Evolutionary conservation across 805 yeast species (phyloP), one percentile per base, ranked within the genome.

Genomic region (Saturnispora ahearnii): DNA sequence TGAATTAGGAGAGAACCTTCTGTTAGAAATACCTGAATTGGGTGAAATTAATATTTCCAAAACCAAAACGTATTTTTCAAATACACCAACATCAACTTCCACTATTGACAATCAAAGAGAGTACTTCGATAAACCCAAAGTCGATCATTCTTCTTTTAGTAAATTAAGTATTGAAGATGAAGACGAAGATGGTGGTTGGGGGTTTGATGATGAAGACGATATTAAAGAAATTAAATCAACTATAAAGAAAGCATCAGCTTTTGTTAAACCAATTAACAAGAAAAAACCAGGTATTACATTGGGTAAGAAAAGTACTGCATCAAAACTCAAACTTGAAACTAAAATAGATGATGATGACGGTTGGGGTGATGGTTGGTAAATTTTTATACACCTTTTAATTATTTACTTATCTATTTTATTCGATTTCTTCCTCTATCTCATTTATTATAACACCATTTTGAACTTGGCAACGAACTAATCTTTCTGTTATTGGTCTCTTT

Each of bases 391-490:
- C 6, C 22, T 8, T 18, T 36, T 6, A 15, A 8, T 12, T 36
- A 13, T n/a, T 18, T 15, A 15, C 12, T n/a, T 22, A n/a, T 36
- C 11, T 28, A 41, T 43, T n/a, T 12, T 40, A 21, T 32, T 44
- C 11, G 11, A 24, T 7, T 1, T 38, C 24, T 4, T 44, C 24
- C 5, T 45, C 28, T 12, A 33, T 22, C 13, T 48, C 48, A 38
- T 45, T 29, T 55, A 52, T 73, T 18, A 56, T 63, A 2, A 74
- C 68, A 7, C 63, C 66, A 15, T 73, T 69, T 41, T 73, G 72
- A 13, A 80, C 60, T 44, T 74, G 71, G 31, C 84, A 71, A 45
- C 90, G 68, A 3, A 84, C 83, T 54, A 84, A 64, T 0, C 84
- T 70, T 57, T 82, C 90, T 1, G 90, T 87, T 42, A 79, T 63